A percentile compares a stretch with the other conserved stretches of the same genome.
Conservation (phyloP, 2,329 filamentous ascomycete species). For the Aspergillus texensis region DNA sequence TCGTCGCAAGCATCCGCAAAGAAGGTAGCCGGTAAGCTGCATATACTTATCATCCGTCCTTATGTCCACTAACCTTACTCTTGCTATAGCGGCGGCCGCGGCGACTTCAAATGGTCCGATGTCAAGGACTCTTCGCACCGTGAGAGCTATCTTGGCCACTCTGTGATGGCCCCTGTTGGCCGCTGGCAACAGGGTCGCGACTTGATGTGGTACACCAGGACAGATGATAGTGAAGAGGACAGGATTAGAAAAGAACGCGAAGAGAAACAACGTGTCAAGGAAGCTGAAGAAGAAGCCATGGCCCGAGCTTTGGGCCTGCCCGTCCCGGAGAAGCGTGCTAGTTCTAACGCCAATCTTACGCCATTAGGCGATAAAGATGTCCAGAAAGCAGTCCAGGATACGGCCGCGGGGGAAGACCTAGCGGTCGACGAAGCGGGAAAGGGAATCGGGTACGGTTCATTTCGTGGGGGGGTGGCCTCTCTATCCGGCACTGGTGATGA, state of each 20-base stretch:
- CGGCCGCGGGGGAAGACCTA: conserved; percentile 33
- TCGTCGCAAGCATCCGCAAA: conserved; percentile 90
- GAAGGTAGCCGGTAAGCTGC: conserved; percentile 69
- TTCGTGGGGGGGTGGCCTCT: conserved; percentile 33
- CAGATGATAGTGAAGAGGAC: conserved; percentile 54
- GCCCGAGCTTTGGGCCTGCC: conserved; percentile 80
- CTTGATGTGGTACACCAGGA: conserved; percentile 66
- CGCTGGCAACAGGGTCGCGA: conserved; percentile 84
- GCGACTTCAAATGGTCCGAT: conserved; percentile 96
- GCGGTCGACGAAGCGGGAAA: conserved; percentile 28
- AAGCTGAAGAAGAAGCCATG: conserved; percentile 91
- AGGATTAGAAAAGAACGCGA: conserved; percentile 61
- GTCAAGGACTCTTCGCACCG: conserved; percentile 84
- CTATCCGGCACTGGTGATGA: conserved; percentile 33
- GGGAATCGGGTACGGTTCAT: conserved; percentile 39
- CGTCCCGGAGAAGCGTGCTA: conserved; percentile 58
- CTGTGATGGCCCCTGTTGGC: conserved; percentile 86
- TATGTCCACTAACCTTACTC: conserved; percentile 12
- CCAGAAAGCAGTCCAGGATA: conserved; percentile 54
- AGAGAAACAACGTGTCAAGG: conserved; percentile 80
- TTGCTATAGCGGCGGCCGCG: conserved; percentile 69
- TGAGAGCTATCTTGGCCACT: conserved; percentile 89
- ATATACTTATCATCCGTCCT: not conserved
- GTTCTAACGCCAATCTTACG: conserved; percentile 65
- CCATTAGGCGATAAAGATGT: conserved; percentile 66